Base-by-base conservation (phyloP, 768 basidiomycete species). In the Rhizopogon vesiculosus region DNA sequence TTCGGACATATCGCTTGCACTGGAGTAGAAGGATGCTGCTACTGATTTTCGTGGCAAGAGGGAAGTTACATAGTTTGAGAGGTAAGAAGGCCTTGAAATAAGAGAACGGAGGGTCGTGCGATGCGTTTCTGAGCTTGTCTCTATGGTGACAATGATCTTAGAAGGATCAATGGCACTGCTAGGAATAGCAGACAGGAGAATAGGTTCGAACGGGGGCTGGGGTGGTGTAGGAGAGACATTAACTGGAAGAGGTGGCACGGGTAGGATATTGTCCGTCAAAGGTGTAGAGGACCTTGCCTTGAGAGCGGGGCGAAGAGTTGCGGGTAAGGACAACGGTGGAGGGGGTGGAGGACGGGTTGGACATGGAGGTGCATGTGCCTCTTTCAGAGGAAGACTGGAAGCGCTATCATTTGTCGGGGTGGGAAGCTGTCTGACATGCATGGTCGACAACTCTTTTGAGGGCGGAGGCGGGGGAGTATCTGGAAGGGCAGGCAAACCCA, bases 31-130 rank as follows among this genome's bases (percentile, higher is more conserved):
- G 5, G 87, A 85, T 0, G 80, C 78, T 2, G 76, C 72, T n/a
- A 74, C 69, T 1, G 79, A 81, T n/a, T 70, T 66, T 9, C 66
- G 62, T 43, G 69, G 64, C 54, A 80, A 67, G 22, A 86, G 62
- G 13, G 78, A 74, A 1, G 64, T 66, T n/a, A 87, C 59, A 62
- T 83, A 86, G n/a, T 63, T 73, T 0, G 87, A 77, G 13, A 92
- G 77, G 58, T 81, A 73, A 0, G 90, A 91, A 0, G 85, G 80
- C 4, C 86, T 82, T 12, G 89, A 89, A 2, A 74, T 76, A 45
- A 93, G 67, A 4, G 91, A 89, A 18, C 74, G 73, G 51, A 90
- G 68, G 0, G 86, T 87, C 3, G 89, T 89, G 56, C 80, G 79
- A 63, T 82, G 78, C 0, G 84, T 83, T 31, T 73, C 63, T 0